Evolutionary conservation across 805 yeast genomes (phyloP).

Genomic region (Priceomyces medius): DNA sequence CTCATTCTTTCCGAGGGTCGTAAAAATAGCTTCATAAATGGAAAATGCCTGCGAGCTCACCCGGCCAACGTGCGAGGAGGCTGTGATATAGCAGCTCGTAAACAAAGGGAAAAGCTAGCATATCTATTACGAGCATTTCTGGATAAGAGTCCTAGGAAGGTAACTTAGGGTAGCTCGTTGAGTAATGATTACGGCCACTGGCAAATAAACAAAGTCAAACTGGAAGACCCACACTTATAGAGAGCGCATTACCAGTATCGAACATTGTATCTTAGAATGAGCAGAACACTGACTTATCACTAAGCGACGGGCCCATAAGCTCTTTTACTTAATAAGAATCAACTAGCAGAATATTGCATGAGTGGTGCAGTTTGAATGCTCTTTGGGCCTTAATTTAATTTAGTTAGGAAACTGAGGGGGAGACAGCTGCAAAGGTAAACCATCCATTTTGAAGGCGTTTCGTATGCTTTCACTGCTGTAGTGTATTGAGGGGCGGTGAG

Average conservation of each 20-base stretch:
- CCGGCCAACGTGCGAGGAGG: conserved; percentile 6
- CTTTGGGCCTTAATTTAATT: too few species aligned
- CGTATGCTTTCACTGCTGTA: too few species aligned
- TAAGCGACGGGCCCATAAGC: too few species aligned
- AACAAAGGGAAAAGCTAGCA: not conserved
- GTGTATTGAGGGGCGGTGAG: not conserved
- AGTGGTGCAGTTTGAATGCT: too few species aligned
- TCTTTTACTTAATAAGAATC: too few species aligned
- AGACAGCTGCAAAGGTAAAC: not conserved
- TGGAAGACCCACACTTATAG: too few species aligned
- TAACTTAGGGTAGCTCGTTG: not conserved
- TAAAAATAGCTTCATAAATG: not conserved
- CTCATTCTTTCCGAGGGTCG: not conserved
- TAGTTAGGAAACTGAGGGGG: not conserved
- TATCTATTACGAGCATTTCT: not conserved
- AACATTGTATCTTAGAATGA: too few species aligned
- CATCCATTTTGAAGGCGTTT: too few species aligned
- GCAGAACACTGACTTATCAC: too few species aligned
- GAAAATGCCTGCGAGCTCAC: not conserved
- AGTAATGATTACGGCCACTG: conserved; percentile 2
- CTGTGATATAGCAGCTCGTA: not conserved
- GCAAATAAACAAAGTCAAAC: not conserved
- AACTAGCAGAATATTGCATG: too few species aligned
- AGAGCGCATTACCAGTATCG: too few species aligned
- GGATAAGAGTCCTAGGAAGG: not conserved